Percentiles rank a stretch among this genome's conserved stretches.
Conservation (phyloP, 2,329 filamentous ascomycete species). For the Pseudocercospora fijiensis region DNA sequence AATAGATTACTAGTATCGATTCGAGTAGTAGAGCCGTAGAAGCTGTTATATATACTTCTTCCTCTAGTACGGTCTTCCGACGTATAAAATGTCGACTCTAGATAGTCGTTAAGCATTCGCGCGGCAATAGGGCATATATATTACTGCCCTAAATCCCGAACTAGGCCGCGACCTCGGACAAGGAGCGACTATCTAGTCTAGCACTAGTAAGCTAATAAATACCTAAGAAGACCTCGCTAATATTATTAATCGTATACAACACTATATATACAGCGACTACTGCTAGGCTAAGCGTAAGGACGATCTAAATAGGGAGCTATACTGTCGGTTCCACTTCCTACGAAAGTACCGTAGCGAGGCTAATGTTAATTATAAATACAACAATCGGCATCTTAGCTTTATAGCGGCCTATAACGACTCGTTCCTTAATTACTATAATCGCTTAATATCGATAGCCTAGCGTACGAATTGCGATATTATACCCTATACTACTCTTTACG, state of each 20-base stretch:
- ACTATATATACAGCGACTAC: conserved; percentile 1
- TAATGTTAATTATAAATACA: background rate
- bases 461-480: no score
- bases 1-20: no score
- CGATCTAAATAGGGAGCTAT: background rate
- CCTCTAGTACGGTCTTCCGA: no score
- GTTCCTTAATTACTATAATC: background rate
- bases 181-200: background rate
- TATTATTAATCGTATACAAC: background rate
- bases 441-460: background rate
- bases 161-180: background rate
- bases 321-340: background rate
- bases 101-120: no score
- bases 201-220: background rate
- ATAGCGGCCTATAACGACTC: background rate
- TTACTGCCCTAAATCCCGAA: background rate
- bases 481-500: background rate
- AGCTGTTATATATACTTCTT: no score
- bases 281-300: background rate
- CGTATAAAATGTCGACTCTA: no score
- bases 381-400: no score
- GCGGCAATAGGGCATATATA: no score
- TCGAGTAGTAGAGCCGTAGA: no score
- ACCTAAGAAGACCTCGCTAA: no score
- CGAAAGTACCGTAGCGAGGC: background rate